Percentiles rank a stretch among this genome's conserved stretches.
phyloP scores from a whole-genome alignment of 1,139 yeast species.

The Saccharomyces hybrid region DNA sequence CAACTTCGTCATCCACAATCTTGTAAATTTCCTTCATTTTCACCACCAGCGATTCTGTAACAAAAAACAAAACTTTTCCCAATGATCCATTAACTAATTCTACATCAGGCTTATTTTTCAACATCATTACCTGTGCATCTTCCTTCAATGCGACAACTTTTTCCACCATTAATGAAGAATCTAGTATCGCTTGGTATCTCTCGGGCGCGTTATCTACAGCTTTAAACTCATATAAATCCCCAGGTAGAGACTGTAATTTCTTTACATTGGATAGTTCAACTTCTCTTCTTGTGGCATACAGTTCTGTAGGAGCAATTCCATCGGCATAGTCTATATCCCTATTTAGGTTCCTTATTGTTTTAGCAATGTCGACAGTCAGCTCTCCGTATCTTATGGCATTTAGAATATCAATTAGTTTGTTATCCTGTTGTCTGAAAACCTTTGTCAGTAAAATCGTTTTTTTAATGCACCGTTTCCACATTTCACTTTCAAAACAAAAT shows the following conservation, averaged over 20 bases:
- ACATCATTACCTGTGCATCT: slow-evolving; percentile 93
- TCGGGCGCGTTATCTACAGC: slow-evolving; percentile 43
- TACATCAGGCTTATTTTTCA: slow-evolving; percentile 78
- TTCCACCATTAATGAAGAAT: slow-evolving; percentile 60
- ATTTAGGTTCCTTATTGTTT: slow-evolving; percentile 42
- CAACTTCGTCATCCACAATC: slow-evolving; percentile 19
- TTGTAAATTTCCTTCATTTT: slow-evolving; percentile 19
- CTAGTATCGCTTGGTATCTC: slow-evolving; percentile 34
- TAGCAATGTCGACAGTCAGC: slow-evolving; percentile 40
- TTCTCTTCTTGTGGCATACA: slow-evolving; percentile 67
- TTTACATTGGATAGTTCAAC: slow-evolving; percentile 61
- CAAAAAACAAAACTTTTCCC: slow-evolving; percentile 54
- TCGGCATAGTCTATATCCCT: slow-evolving; percentile 55
- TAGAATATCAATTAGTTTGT: slow-evolving; percentile 60
- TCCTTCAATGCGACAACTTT: slow-evolving; percentile 55
- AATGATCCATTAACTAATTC: slow-evolving; percentile 80
- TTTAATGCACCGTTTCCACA: slow-evolving; percentile 50
- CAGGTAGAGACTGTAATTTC: slow-evolving; percentile 44
- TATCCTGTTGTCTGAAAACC: slow-evolving; percentile 67
- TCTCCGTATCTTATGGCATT: slow-evolving; percentile 67
- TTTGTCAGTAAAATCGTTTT: slow-evolving; percentile 52
- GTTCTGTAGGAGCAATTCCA: slow-evolving; percentile 74
- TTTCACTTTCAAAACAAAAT: slow-evolving; percentile 52
- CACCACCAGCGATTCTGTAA: slow-evolving; percentile 23
- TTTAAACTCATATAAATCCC: slow-evolving; percentile 34